Evolutionary conservation across 1,284 basidiomycete species (phyloP), one percentile per base, ranked within the genome.

Genomic region (Anthracocystis panici-leucophaei): DNA sequence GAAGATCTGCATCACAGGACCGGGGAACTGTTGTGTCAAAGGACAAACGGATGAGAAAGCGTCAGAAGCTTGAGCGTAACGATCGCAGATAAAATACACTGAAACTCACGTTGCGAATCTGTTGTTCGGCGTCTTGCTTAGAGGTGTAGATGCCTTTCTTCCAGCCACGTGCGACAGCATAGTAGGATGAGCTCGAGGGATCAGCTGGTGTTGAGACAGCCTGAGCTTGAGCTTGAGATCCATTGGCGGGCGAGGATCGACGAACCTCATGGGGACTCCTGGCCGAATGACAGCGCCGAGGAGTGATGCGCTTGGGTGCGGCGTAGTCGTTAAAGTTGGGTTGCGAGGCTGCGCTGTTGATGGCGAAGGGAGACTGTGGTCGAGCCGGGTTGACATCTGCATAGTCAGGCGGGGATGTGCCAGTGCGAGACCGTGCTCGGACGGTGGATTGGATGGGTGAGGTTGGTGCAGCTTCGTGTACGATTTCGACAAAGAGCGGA

Each of bases 101-200:
- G 29, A 23, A 20, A 59, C 68, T 66, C 33, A 77, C 75, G 20
- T 74, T 69, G 41, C 64, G 56, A 42, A 63, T 65, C 41, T 79
- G 77, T 41, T 67, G 51, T 7, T 69, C 63, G 8, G 77, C 77
- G 16, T 79, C 70, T 2, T 65, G 66, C 40, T 59, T 66, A 16
- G 40, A 59, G 0, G 66, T 62, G 40, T 77, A 79, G 23, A 79
- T 55, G 20, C 77, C 77, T 20, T 65, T 79, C 58, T 68, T 73
- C 77, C 77, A 79, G 8, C 77, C 77, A 12, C 74, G 67, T 11
- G 55, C 69, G n/a, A 79, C 70, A 7, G 64, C 69, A 42, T 56
- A 73, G 56, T 62, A 76, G 8, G 61, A 58, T 8, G 65, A 50
- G 12, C 38, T 42, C 3, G 62, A 54, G 7, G 51, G 23, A 23